Evolutionary conservation across 345 rosid species (phyloP).

Genomic region (Sonneratia alba): DNA sequence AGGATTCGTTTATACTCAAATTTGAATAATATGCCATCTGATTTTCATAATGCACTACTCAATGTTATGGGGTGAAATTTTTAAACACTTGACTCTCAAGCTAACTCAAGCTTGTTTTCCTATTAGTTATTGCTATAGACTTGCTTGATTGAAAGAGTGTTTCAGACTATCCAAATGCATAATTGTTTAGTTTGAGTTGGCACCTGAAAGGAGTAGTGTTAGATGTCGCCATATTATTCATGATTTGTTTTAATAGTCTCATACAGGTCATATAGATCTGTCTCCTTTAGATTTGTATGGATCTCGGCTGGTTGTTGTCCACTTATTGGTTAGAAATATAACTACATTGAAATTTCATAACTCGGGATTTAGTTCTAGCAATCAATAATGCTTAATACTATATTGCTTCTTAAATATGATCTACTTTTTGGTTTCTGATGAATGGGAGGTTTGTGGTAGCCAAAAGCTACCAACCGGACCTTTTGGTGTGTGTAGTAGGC

Average conservation of each 20-base stretch:
- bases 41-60: background rate
- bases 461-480: background rate
- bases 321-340: background rate
- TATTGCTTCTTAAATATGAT: background rate
- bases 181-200: no score
- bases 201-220: background rate
- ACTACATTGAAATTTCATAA: background rate
- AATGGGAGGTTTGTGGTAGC: background rate
- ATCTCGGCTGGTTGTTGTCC: background rate
- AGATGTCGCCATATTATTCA: background rate
- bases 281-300: background rate
- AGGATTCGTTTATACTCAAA: background rate
- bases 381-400: background rate
- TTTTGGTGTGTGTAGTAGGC: background rate
- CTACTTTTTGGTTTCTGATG: background rate
- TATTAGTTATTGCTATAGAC: background rate
- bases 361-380: background rate
- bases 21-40: conserved; percentile 3
- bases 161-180: background rate
- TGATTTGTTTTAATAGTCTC: background rate
- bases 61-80: background rate
- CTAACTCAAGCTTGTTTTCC: background rate
- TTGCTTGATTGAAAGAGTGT: no score
- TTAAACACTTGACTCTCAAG: background rate
- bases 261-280: no score